These are phyloP conservation scores for Xylaria digitata DNA, from an alignment of 2,329 filamentous ascomycete genomes.

Conservation along the genomic window DNA sequence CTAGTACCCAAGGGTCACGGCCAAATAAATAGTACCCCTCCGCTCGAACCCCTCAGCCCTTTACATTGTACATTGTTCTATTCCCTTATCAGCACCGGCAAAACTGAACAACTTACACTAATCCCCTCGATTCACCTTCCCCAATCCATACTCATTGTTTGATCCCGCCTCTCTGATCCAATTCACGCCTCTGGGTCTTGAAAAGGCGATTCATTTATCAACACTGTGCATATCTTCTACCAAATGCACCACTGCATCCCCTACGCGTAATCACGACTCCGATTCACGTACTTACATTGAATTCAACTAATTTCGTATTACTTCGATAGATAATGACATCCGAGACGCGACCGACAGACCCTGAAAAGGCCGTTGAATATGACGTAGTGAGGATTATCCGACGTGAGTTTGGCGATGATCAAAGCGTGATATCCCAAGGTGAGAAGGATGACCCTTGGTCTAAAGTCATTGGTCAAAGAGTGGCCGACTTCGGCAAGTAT, in stretches of 20 bases:
- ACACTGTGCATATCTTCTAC: neutral
- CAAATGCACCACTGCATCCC: neutral
- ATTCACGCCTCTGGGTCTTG: neutral
- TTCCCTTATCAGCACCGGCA: conserved; percentile 4
- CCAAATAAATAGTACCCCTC: conserved; percentile 9
- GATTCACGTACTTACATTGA: neutral
- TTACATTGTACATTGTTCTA: neutral
- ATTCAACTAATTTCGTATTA: conserved; percentile 14
- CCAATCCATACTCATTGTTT: neutral
- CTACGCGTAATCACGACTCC: neutral
- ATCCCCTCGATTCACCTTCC: neutral
- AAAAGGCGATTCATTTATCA: neutral
- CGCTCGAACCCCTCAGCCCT: neutral
- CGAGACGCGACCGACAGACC: conserved; percentile 40
- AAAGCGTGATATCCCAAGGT: conserved; percentile 38
- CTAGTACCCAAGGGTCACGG: neutral
- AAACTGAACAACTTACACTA: neutral
- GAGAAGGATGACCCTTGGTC: conserved; percentile 48
- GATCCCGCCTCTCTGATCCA: no score
- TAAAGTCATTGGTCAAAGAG: conserved; percentile 52
- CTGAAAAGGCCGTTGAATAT: conserved; percentile 43
- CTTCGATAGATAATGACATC: conserved; percentile 39
- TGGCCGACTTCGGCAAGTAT: conserved; percentile 60
- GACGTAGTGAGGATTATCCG: conserved; percentile 48
- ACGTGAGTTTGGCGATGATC: conserved; percentile 37